Percentiles rank a stretch among this genome's conserved stretches.
Evolutionary conservation across 768 basidiomycete species (phyloP).

Genomic region (Amanita pseudoporphyria): DNA sequence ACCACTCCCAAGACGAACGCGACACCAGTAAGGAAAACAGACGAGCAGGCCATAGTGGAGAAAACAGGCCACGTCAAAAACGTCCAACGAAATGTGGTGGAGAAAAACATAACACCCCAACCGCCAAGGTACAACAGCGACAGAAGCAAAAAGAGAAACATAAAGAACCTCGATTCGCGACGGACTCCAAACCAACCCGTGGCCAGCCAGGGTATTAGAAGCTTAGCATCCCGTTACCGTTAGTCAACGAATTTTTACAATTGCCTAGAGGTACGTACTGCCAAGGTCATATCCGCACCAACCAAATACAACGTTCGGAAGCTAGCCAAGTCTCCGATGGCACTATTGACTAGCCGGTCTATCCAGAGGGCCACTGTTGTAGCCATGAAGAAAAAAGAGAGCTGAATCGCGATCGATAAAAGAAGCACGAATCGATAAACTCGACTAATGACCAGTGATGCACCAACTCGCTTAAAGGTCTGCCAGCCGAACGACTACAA

Average conservation of each 20-base stretch:
- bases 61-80: conserved; percentile 72
- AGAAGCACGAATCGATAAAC: conserved; percentile 65
- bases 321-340: conserved; percentile 43
- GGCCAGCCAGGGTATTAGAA: conserved; percentile 63
- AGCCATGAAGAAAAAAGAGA: conserved; percentile 72
- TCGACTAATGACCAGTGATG: conserved; percentile 62
- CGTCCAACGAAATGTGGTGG: conserved; percentile 66
- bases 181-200: conserved; percentile 74
- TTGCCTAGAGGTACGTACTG: conserved; percentile 33
- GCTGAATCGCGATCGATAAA: conserved; percentile 63
- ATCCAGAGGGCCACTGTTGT: conserved; percentile 66
- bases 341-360: conserved; percentile 63
- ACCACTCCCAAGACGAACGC: conserved; percentile 53
- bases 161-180: conserved; percentile 47
- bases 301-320: conserved; percentile 42
- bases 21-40: conserved; percentile 44
- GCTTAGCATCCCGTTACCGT: conserved; percentile 22
- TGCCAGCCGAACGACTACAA: conserved; percentile 70
- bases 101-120: conserved; percentile 68
- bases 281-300: conserved; percentile 43
- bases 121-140: conserved; percentile 54
- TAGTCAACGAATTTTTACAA: not conserved
- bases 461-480: conserved; percentile 81
- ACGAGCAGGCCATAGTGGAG: conserved; percentile 46
- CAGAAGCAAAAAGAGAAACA: conserved; percentile 53